A percentile compares a stretch with the other conserved stretches of the same genome.
Conservation (phyloP, 2,329 filamentous ascomycete genomes). For the Aspergillus amoenus region DNA sequence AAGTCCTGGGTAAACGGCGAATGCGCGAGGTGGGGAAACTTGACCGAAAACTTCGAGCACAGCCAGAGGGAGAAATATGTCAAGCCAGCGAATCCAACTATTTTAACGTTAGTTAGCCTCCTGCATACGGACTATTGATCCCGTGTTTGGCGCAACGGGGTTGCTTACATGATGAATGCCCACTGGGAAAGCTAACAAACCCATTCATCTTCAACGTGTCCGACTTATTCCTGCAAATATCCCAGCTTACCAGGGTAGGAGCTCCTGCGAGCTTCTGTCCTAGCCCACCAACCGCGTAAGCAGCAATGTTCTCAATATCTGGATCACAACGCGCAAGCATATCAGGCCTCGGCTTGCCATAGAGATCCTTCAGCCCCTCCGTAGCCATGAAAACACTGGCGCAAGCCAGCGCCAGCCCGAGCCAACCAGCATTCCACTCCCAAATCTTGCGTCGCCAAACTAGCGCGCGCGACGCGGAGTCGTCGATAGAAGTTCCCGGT, state of each 20-base stretch:
- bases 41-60: slow-evolving; percentile 57
- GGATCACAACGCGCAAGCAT: slow-evolving; percentile 71
- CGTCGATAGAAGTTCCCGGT: slow-evolving; percentile 67
- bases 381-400: slow-evolving; percentile 76
- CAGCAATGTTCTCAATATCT: slow-evolving; percentile 62
- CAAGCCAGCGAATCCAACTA: slow-evolving; percentile 72
- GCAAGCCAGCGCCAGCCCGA: slow-evolving; percentile 74
- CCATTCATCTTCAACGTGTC: slow-evolving; percentile 69
- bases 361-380: slow-evolving; percentile 76
- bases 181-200: slow-evolving; percentile 80
- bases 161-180: slow-evolving; percentile 65
- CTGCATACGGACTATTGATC: background rate
- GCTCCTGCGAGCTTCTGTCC: slow-evolving; percentile 51
- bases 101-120: slow-evolving; percentile 8
- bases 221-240: slow-evolving; percentile 67
- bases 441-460: slow-evolving; percentile 82
- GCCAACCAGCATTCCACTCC: slow-evolving; percentile 84
- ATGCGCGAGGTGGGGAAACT: slow-evolving; percentile 43
- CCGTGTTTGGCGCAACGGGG: background rate
- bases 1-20: slow-evolving; percentile 26
- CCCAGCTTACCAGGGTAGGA: slow-evolving; percentile 70
- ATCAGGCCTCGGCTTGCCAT: slow-evolving; percentile 65
- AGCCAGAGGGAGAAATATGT: slow-evolving; percentile 86
- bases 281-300: slow-evolving; percentile 65
- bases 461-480: slow-evolving; percentile 60